Percentiles rank a stretch among this genome's conserved stretches.
phyloP scores from a whole-genome alignment of 352 stramenopile genomes.

The Phytophthora kernoviae region DNA sequence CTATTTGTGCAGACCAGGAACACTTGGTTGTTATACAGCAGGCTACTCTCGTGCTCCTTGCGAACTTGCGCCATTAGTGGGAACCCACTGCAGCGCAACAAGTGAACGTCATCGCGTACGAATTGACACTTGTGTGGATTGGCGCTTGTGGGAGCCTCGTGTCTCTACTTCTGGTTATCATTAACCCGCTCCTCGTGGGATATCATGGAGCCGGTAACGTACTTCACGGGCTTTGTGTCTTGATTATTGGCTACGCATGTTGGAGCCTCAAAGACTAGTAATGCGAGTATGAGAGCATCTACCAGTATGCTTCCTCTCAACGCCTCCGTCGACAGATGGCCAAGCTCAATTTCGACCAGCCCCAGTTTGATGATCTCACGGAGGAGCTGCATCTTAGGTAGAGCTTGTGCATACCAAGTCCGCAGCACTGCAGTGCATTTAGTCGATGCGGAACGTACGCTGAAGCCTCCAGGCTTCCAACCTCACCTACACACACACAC shows the following conservation, averaged over 20 bases:
- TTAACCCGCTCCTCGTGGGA: conserved; percentile 91
- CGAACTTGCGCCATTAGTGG: conserved; percentile 66
- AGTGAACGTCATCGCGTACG: conserved; percentile 58
- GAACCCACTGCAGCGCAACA: conserved; percentile 63
- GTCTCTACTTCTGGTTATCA: conserved; percentile 87
- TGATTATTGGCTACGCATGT: conserved; percentile 79
- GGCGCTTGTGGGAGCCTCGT: conserved; percentile 74
- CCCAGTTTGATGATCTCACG: conserved; percentile 48
- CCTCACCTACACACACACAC: conserved; percentile 3
- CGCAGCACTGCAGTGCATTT: conserved; percentile 66
- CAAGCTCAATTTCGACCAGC: conserved; percentile 63
- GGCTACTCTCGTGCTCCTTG: too few relatives aligned
- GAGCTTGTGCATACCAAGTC: conserved; percentile 70
- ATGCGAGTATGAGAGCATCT: conserved; percentile 90
- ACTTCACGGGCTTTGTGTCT: conserved; percentile 87
- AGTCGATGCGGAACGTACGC: conserved; percentile 35
- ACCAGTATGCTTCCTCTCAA: conserved; percentile 83
- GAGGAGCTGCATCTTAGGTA: conserved; percentile 41
- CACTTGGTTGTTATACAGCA: too few relatives aligned
- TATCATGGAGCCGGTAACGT: conserved; percentile 91
- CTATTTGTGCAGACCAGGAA: too few relatives aligned
- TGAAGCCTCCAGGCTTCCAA: conserved; percentile 30
- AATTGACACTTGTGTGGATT: too few relatives aligned
- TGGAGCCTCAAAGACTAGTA: conserved; percentile 87
- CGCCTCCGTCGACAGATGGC: conserved; percentile 59